A percentile compares a stretch with the other conserved stretches of the same genome.
Conservation (phyloP, 345 rosid species). For the Turritis glabra region DNA sequence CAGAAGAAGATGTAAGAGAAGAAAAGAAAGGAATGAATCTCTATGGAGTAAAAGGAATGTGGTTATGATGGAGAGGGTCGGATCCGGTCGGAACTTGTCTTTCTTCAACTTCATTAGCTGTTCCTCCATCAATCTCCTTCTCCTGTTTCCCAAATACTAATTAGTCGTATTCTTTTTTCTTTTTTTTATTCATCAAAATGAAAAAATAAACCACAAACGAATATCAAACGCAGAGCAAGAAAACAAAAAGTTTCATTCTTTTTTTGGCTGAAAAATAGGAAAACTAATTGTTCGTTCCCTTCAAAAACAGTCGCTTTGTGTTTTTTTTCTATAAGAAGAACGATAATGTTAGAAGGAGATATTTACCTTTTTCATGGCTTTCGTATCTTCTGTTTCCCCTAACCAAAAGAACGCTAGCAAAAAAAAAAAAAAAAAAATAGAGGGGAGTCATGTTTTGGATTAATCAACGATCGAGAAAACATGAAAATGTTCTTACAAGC, state of each 20-base stretch:
- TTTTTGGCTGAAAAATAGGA: not conserved
- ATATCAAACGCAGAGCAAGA: not conserved
- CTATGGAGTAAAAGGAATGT: slow-evolving; percentile 29
- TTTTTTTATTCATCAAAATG: no score
- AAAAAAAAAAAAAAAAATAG: not conserved
- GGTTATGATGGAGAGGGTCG: slow-evolving; percentile 44
- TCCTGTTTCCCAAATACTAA: slow-evolving; percentile 28
- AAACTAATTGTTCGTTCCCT: not conserved
- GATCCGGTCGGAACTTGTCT: slow-evolving; percentile 45
- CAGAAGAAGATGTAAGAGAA: not conserved
- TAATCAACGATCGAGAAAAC: not conserved
- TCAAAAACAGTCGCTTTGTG: not conserved
- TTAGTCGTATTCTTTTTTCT: no score
- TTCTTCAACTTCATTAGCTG: slow-evolving; percentile 33
- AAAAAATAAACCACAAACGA: no score
- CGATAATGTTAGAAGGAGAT: not conserved
- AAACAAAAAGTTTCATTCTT: not conserved
- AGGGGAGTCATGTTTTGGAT: not conserved
- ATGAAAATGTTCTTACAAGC: no score
- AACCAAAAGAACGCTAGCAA: slow-evolving; percentile 31
- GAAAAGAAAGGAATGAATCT: not conserved
- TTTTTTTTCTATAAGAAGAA: no score
- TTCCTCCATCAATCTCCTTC: slow-evolving; percentile 22
- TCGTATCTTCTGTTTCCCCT: slow-evolving; percentile 21
- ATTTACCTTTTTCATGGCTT: slow-evolving; percentile 29